Conservation (phyloP, 495 filamentous ascomycete genomes). For the Beverwykella pulmonaria region DNA sequence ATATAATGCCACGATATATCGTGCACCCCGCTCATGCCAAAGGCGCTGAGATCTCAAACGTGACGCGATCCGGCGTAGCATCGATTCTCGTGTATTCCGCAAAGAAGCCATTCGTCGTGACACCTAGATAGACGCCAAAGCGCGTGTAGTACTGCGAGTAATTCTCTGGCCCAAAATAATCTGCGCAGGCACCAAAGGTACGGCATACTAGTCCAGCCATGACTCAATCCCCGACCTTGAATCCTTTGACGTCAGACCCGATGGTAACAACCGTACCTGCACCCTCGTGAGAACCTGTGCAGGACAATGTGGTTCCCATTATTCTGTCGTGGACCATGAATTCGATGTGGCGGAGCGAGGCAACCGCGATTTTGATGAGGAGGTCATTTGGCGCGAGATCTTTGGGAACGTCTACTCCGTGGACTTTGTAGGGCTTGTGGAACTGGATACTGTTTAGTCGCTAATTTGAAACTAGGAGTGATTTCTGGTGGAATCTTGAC, state of each 20-base stretch:
- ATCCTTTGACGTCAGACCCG: slow-evolving; percentile 50
- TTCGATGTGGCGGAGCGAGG: slow-evolving; percentile 65
- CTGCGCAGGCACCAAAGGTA: slow-evolving; percentile 53
- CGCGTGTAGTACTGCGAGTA: slow-evolving; percentile 29
- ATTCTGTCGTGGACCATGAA: slow-evolving; percentile 51
- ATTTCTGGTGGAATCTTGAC: neutral
- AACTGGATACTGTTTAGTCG: slow-evolving; percentile 40
- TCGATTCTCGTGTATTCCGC: slow-evolving; percentile 58
- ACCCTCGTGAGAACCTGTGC: slow-evolving; percentile 62
- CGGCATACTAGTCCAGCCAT: slow-evolving; percentile 54
- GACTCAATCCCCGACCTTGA: slow-evolving; percentile 54
- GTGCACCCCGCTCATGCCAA: slow-evolving; percentile 62
- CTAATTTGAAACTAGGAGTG: neutral
- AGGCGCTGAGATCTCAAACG: slow-evolving; percentile 56
- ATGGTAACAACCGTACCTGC: slow-evolving; percentile 57
- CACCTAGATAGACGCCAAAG: slow-evolving; percentile 48
- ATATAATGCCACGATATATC: slow-evolving; percentile 54
- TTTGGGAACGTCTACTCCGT: slow-evolving; percentile 53
- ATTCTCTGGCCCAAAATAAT: slow-evolving; percentile 48
- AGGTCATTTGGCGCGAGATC: slow-evolving; percentile 54
- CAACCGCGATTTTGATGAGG: slow-evolving; percentile 61
- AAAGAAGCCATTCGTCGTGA: slow-evolving; percentile 55
- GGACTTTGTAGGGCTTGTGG: slow-evolving; percentile 56
- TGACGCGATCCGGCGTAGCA: slow-evolving; percentile 49
- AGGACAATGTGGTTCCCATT: slow-evolving; percentile 48